A percentile compares a stretch with the other conserved stretches of the same genome.
Conservation (phyloP, 2,329 filamentous ascomycete genomes). For the Calonectria fujianensis region DNA sequence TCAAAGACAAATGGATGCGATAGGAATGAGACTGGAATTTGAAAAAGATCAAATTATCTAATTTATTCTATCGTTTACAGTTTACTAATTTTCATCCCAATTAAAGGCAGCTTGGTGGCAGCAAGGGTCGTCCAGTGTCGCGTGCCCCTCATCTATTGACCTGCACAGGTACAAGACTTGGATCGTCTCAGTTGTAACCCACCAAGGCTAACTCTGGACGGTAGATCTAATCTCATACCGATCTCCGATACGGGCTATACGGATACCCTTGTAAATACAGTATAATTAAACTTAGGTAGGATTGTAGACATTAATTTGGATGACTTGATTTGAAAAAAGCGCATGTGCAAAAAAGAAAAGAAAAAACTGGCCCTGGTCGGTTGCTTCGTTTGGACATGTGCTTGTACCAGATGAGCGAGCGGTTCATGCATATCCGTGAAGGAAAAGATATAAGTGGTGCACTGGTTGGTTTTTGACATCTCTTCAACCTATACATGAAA, state of each 20-base stretch:
- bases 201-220: conserved; percentile 13
- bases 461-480: too few species aligned
- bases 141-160: neutral
- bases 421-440: neutral
- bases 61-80: neutral
- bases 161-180: neutral
- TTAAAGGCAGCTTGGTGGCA: neutral
- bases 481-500: neutral
- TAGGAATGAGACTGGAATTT: neutral
- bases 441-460: neutral
- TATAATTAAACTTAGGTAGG: neutral
- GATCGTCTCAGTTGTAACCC: conserved; percentile 14
- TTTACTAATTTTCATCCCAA: neutral
- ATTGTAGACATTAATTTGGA: neutral
- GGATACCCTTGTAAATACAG: neutral
- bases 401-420: too few species aligned
- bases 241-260: neutral
- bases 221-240: conserved; percentile 7
- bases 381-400: neutral
- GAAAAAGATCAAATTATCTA: neutral
- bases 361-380: neutral
- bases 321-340: too few species aligned
- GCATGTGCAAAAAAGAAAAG: neutral
- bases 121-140: neutral
- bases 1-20: neutral